Evolutionary conservation across 768 basidiomycete species (phyloP).

Genomic region (Pholiota conissans): DNA sequence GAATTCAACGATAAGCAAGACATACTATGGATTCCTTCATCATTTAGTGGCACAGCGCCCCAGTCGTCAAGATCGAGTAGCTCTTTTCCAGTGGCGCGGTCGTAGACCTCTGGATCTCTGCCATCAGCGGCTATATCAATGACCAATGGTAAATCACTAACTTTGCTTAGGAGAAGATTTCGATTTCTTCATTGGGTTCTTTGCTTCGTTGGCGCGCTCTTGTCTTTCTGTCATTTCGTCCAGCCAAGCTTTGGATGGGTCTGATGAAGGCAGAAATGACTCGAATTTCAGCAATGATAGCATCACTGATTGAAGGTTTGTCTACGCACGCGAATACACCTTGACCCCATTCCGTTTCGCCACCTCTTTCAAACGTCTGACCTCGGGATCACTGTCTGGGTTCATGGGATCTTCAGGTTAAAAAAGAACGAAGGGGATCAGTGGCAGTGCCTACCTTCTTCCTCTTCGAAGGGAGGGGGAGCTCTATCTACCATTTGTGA

Average conservation of each 20-base stretch:
- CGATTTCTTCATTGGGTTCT: too few relatives aligned
- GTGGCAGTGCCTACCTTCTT: conserved; percentile 12
- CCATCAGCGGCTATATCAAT: not conserved
- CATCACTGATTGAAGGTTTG: too few relatives aligned
- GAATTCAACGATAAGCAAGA: not conserved
- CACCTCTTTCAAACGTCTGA: conserved; percentile 8
- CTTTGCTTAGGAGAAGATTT: too few relatives aligned
- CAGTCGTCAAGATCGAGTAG: conserved; percentile 16
- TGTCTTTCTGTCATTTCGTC: conserved; percentile 18
- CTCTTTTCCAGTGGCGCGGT: not conserved
- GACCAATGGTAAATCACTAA: not conserved
- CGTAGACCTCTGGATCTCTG: not conserved
- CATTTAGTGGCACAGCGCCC: conserved; percentile 8
- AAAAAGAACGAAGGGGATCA: not conserved
- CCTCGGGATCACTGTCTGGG: conserved; percentile 7
- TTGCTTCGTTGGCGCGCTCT: conserved; percentile 7
- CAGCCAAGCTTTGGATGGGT: conserved; percentile 20
- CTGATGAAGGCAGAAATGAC: conserved; percentile 8
- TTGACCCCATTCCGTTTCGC: conserved; percentile 2
- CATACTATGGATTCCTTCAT: not conserved
- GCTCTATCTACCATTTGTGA: not conserved
- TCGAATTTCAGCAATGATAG: not conserved
- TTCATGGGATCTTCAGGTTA: not conserved
- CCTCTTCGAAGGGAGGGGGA: conserved; percentile 6
- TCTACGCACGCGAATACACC: conserved; percentile 12